Percentiles rank a stretch among this genome's conserved stretches.
phyloP scores from a whole-genome alignment of 83 land plant genomes.

The Thuja plicata region DNA sequence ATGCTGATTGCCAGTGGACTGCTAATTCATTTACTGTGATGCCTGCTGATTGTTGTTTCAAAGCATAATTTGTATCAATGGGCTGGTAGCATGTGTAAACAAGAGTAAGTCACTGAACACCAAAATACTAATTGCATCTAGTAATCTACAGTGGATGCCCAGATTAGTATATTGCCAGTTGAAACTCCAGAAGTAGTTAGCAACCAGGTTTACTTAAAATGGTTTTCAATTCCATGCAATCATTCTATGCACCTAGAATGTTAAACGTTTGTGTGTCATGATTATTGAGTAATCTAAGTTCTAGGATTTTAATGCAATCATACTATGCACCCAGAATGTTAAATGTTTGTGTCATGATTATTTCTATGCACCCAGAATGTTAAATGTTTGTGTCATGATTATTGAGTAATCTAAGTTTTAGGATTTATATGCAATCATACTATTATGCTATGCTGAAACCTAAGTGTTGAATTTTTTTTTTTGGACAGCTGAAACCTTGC shows the following conservation, averaged over 20 bases:
- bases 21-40: background rate
- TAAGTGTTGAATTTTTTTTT: background rate
- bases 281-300: background rate
- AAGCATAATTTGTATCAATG: background rate
- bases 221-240: background rate
- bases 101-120: background rate
- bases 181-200: background rate
- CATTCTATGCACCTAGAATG: background rate
- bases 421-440: no score
- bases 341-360: no score
- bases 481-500: background rate
- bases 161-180: background rate
- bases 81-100: background rate
- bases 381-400: background rate
- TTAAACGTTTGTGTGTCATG: background rate
- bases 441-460: no score
- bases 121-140: background rate
- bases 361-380: no score
- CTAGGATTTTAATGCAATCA: no score
- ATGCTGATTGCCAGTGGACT: background rate
- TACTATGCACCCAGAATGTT: no score
- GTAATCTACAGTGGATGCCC: background rate
- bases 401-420: background rate
- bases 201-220: background rate
- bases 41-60: no score